Conservation (phyloP, 257 asterid species). For the Solanum clarkiae region DNA sequence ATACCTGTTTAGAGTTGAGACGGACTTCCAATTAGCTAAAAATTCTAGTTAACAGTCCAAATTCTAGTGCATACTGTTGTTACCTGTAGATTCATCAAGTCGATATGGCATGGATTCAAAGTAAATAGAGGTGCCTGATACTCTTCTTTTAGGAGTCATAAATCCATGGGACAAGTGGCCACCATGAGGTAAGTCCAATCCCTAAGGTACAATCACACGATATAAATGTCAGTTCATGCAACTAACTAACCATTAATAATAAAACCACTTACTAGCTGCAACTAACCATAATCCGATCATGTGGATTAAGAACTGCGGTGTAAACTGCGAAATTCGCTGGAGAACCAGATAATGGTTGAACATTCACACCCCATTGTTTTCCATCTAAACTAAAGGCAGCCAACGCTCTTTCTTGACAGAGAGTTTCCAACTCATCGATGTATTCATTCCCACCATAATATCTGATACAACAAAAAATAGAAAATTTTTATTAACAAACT, state of each 20-base stretch:
- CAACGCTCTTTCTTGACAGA: constrained; percentile 90
- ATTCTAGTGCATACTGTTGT: neutral
- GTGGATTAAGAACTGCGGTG: constrained; percentile 84
- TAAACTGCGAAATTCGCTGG: constrained; percentile 96
- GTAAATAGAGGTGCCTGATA: constrained; percentile 87
- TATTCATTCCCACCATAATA: constrained; percentile 89
- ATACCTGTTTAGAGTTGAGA: constrained; percentile 32
- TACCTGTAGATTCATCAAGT: constrained; percentile 86
- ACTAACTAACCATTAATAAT: neutral
- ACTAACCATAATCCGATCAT: constrained; percentile 80
- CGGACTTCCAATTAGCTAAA: neutral
- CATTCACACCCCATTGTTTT: constrained; percentile 83
- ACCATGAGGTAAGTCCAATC: constrained; percentile 96
- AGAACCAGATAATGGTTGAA: constrained; percentile 91
- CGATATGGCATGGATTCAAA: constrained; percentile 95
- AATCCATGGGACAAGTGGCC: constrained; percentile 96
- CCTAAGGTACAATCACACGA: constrained; percentile 24
- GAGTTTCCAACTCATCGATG: constrained; percentile 85
- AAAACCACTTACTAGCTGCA: neutral
- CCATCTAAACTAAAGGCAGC: constrained; percentile 77
- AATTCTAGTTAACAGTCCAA: neutral
- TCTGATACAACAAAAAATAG: constrained; percentile 14
- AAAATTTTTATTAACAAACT: neutral
- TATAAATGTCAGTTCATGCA: neutral
- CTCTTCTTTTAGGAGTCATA: constrained; percentile 92